Evolutionary conservation across 1,284 basidiomycete genomes (phyloP).

Genomic region (Albatrellus sp.): DNA sequence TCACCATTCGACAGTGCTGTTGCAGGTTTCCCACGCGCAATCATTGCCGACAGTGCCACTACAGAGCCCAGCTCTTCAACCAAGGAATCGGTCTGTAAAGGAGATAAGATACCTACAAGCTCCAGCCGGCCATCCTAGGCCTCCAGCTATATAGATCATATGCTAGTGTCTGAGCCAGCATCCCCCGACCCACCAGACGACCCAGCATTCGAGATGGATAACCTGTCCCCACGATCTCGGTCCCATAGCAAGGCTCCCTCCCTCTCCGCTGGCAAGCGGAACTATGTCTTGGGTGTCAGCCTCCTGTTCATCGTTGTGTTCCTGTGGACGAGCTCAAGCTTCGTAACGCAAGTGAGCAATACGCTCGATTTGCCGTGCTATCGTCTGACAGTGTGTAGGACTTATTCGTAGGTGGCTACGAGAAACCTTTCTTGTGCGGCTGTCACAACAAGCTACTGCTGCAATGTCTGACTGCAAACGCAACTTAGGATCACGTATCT

Average conservation of each 20-base stretch:
- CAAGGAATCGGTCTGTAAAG: too few relatives aligned
- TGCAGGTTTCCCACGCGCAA: too few relatives aligned
- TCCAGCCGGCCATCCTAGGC: too few relatives aligned
- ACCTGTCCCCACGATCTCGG: conserved; percentile 1
- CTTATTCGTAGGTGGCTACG: conserved; percentile 59
- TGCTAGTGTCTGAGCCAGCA: too few relatives aligned
- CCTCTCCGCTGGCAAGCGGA: conserved; percentile 17
- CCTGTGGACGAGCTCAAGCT: conserved; percentile 76
- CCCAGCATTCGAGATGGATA: conserved; percentile 10
- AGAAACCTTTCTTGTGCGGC: conserved; percentile 74
- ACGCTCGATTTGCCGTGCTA: neutral
- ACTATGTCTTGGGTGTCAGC: conserved; percentile 61
- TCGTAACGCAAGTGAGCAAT: conserved; percentile 58
- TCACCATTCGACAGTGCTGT: too few relatives aligned
- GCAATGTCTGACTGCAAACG: neutral
- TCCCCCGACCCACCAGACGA: neutral
- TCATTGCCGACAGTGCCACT: too few relatives aligned
- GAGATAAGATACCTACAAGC: too few relatives aligned
- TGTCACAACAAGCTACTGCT: neutral
- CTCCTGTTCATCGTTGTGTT: conserved; percentile 72
- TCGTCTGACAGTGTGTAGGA: conserved; percentile 27
- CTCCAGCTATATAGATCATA: too few relatives aligned
- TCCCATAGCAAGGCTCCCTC: conserved; percentile 5
- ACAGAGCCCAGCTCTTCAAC: too few relatives aligned
- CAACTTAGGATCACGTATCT: conserved; percentile 66